These are phyloP conservation scores for Citrullus mucosospermus DNA, from an alignment of 306 rosid species.

Conservation along the genomic window DNA sequence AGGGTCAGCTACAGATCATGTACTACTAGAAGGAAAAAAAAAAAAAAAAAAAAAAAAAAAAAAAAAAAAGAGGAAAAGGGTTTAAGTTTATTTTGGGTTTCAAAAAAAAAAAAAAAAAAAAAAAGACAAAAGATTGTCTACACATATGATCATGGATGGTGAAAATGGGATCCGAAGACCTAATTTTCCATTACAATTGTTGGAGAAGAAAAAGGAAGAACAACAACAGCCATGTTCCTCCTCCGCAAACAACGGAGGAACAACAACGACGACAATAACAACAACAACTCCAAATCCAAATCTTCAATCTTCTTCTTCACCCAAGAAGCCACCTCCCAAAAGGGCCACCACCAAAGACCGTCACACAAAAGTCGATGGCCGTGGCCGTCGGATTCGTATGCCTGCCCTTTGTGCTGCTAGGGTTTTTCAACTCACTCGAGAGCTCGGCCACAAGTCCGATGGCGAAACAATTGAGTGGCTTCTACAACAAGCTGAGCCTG, in stretches of 20 bases:
- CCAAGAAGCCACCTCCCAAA: constrained; percentile 53
- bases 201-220: constrained; percentile 42
- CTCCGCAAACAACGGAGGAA: constrained; percentile 14
- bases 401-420: constrained; percentile 93
- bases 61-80: neutral
- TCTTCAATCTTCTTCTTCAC: neutral
- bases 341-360: constrained; percentile 69
- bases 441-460: constrained; percentile 84
- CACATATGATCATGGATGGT: constrained; percentile 67
- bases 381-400: constrained; percentile 99
- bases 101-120: neutral
- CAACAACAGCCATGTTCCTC: constrained; percentile 26
- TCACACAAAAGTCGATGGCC: constrained; percentile 89
- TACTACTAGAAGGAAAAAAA: neutral
- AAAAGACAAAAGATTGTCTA: constrained; percentile 9
- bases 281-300: neutral
- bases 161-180: constrained; percentile 74
- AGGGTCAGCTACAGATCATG: constrained; percentile 44
- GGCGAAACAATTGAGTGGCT: constrained; percentile 98
- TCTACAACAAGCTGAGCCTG: constrained; percentile 82
- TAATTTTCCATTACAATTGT: constrained; percentile 78
- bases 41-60: neutral
- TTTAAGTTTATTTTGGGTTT: neutral
- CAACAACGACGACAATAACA: neutral
- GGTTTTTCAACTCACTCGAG: constrained; percentile 82